These are phyloP conservation scores for Phalaenopsis hybrid DNA, from an alignment of 116 monocot species.

Conservation along the genomic window DNA sequence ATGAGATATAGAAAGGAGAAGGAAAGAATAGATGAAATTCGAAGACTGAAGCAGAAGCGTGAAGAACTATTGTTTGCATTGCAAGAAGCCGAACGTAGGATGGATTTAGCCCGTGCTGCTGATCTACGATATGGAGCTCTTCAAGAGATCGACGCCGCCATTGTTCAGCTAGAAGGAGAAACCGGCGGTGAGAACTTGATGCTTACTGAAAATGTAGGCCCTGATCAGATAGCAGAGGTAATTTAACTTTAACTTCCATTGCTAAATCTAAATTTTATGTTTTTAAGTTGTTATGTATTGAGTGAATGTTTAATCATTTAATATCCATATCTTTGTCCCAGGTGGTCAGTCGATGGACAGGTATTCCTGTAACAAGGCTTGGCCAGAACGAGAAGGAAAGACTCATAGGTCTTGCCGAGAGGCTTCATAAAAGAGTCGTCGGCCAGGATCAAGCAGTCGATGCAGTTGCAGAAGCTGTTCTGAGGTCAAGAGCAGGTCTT, in stretches of 20 bases:
- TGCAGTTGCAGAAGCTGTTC: slow-evolving; percentile 77
- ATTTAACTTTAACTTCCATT: not conserved
- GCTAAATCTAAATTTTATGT: not conserved
- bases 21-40: slow-evolving; percentile 73
- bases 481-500: slow-evolving; percentile 72
- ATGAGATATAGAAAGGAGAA: slow-evolving; percentile 85
- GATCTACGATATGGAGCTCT: slow-evolving; percentile 66
- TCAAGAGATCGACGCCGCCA: slow-evolving; percentile 64
- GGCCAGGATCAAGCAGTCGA: slow-evolving; percentile 73
- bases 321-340: slow-evolving; percentile 3
- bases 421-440: slow-evolving; percentile 76
- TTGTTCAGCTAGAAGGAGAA: slow-evolving; percentile 57
- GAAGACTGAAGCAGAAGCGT: slow-evolving; percentile 54
- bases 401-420: slow-evolving; percentile 57
- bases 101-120: slow-evolving; percentile 69
- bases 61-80: slow-evolving; percentile 49
- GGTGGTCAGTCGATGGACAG: slow-evolving; percentile 89
- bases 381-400: slow-evolving; percentile 82
- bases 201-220: slow-evolving; percentile 76
- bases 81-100: slow-evolving; percentile 62
- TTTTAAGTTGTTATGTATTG: not conserved
- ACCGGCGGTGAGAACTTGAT: slow-evolving; percentile 50
- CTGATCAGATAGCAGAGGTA: slow-evolving; percentile 89
- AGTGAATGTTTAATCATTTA: not conserved
- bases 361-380: slow-evolving; percentile 78